Percentiles rank a stretch among this genome's conserved stretches.
Conservation (phyloP, 352 stramenopile genomes). For the Globisporangium paroecandrum region DNA sequence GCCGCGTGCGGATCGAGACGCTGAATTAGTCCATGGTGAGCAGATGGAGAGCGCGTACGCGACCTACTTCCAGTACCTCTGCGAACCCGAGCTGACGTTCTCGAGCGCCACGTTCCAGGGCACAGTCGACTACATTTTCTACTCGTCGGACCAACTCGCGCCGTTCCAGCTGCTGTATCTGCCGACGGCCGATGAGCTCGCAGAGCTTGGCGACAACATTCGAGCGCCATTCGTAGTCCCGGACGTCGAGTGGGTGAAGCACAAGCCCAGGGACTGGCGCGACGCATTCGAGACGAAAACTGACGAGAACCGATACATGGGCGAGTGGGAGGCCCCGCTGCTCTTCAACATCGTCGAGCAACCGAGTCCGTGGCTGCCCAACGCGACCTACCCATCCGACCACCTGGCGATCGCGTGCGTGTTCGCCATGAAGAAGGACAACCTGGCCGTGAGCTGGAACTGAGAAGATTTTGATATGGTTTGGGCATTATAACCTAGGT, state of each 20-base stretch:
- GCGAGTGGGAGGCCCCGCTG: conserved; percentile 39
- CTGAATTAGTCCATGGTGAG: conserved; percentile 53
- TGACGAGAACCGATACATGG: conserved; percentile 42
- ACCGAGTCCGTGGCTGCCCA: conserved; percentile 53
- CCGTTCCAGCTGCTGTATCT: conserved; percentile 58
- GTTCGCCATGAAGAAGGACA: conserved; percentile 48
- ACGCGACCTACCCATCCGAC: conserved; percentile 66
- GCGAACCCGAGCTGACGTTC: conserved; percentile 72
- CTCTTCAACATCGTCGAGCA: conserved; percentile 37
- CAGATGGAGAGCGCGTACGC: conserved; percentile 75
- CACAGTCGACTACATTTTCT: conserved; percentile 87
- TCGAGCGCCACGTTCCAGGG: conserved; percentile 51
- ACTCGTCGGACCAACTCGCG: conserved; percentile 44
- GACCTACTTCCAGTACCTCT: conserved; percentile 40
- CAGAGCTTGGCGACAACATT: conserved; percentile 39
- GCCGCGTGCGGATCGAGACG: conserved; percentile 40
- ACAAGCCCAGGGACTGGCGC: conserved; percentile 36
- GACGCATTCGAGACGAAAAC: conserved; percentile 18
- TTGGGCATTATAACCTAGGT: neutral
- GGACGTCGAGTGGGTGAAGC: conserved; percentile 41
- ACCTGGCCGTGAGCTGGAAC: conserved; percentile 50
- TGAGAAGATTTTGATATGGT: conserved; percentile 15
- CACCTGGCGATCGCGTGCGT: conserved; percentile 71
- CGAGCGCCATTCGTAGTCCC: conserved; percentile 15
- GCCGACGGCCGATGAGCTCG: conserved; percentile 40